Conservation (phyloP, 768 basidiomycete species). For the Serendipita indica region DNA sequence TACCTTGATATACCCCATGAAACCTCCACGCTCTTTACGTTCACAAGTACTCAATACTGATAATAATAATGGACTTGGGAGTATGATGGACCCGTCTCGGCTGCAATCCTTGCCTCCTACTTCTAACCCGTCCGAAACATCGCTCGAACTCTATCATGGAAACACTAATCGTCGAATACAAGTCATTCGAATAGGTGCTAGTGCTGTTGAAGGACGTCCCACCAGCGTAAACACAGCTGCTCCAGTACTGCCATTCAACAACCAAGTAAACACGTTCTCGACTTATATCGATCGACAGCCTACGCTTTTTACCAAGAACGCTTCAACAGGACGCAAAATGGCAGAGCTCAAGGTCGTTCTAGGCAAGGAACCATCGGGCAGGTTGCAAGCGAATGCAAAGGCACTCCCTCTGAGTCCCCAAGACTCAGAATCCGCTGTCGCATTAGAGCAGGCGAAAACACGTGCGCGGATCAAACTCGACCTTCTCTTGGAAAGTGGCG, state of each 20-base stretch:
- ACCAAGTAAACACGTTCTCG: too few relatives aligned
- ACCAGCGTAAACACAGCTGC: too few relatives aligned
- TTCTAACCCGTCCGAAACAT: neutral
- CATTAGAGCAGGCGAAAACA: conserved; percentile 56
- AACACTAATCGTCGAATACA: too few relatives aligned
- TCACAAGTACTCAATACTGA: neutral
- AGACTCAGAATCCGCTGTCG: too few relatives aligned
- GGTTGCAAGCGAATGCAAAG: conserved; percentile 39
- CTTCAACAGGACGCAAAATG: conserved; percentile 33
- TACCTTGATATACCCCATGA: neutral
- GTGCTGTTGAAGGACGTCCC: too few relatives aligned
- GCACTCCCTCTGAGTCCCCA: conserved; percentile 22
- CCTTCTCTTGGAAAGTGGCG: conserved; percentile 57
- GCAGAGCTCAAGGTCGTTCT: conserved; percentile 48
- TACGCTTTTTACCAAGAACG: conserved; percentile 40
- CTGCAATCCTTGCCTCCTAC: neutral
- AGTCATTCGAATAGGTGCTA: too few relatives aligned
- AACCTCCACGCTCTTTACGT: conserved; percentile 1
- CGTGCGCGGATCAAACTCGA: conserved; percentile 71
- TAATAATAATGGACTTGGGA: conserved; percentile 2
- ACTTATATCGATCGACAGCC: conserved; percentile 30
- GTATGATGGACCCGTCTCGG: neutral
- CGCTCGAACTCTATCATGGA: too few relatives aligned
- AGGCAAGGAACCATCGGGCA: conserved; percentile 39
- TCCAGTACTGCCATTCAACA: too few relatives aligned